A percentile compares a stretch with the other conserved stretches of the same genome.
Conservation (phyloP, 768 basidiomycete species). For the Lentinus brumalis region DNA sequence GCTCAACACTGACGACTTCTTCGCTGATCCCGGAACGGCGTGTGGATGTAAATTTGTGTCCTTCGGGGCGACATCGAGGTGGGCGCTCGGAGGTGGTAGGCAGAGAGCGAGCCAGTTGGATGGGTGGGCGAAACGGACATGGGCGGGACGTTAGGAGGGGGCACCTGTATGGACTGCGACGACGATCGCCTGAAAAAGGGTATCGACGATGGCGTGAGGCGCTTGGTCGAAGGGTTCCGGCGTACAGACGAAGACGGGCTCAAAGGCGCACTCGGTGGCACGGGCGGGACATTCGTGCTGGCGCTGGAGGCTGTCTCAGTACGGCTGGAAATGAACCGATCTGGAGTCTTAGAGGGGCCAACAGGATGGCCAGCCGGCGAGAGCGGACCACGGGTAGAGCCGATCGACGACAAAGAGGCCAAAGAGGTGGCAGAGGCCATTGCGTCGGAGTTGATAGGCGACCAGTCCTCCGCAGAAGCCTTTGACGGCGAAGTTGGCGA, state of each 20-base stretch:
- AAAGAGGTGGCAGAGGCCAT: slow-evolving; percentile 81
- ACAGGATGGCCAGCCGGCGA: slow-evolving; percentile 37
- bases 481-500: slow-evolving; percentile 45
- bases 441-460: slow-evolving; percentile 68
- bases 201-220: slow-evolving; percentile 89
- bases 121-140: slow-evolving; percentile 43
- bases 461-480: slow-evolving; percentile 52
- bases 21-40: slow-evolving; percentile 59
- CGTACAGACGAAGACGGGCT: slow-evolving; percentile 74
- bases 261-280: slow-evolving; percentile 60
- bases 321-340: slow-evolving; percentile 61
- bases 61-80: slow-evolving; percentile 52
- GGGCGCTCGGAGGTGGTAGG: slow-evolving; percentile 45
- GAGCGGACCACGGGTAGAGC: slow-evolving; percentile 57
- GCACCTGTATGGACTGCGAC: slow-evolving; percentile 81
- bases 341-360: slow-evolving; percentile 62
- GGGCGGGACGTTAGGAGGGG: slow-evolving; percentile 40
- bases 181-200: slow-evolving; percentile 93
- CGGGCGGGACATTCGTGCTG: slow-evolving; percentile 63
- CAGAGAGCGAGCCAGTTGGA: slow-evolving; percentile 46
- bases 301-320: slow-evolving; percentile 77
- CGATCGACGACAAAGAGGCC: slow-evolving; percentile 71
- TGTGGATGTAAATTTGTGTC: slow-evolving; percentile 55
- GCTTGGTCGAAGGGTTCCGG: slow-evolving; percentile 67
- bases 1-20: slow-evolving; percentile 83